Percentiles rank a stretch among this genome's conserved stretches.
Evolutionary conservation across 2,329 filamentous ascomycete species (phyloP).

Genomic region (Trichophyton benhamiae): DNA sequence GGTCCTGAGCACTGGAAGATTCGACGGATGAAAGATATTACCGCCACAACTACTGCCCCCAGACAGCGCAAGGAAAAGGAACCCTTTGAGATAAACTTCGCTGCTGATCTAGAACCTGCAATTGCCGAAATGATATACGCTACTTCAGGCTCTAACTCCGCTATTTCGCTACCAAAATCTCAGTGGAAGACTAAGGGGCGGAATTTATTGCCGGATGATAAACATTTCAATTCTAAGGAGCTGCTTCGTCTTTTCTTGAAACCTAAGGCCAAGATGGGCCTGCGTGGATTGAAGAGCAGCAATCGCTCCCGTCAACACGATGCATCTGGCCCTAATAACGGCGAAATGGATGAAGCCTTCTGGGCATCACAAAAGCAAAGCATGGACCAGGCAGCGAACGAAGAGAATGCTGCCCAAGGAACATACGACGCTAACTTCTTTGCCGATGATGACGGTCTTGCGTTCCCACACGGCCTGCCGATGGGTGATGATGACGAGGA

Average conservation of each 20-base stretch:
- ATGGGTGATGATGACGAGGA: constrained; percentile 36
- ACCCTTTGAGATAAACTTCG: constrained; percentile 87
- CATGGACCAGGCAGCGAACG: constrained; percentile 38
- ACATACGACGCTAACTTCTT: constrained; percentile 98
- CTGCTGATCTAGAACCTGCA: constrained; percentile 56
- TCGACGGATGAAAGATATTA: constrained; percentile 76
- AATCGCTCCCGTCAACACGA: constrained; percentile 29
- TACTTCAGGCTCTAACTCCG: constrained; percentile 63
- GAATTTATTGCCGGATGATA: constrained; percentile 91
- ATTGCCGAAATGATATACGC: constrained; percentile 70
- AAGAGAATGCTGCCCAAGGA: constrained; percentile 52
- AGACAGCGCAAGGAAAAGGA: constrained; percentile 85
- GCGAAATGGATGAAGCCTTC: constrained; percentile 87
- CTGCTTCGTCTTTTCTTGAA: constrained; percentile 86
- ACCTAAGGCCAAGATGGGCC: constrained; percentile 72
- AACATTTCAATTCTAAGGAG: constrained; percentile 92
- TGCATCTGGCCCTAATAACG: constrained; percentile 48
- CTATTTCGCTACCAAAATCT: constrained; percentile 78
- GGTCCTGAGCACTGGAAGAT: constrained; percentile 99
- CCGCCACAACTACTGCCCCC: constrained; percentile 39
- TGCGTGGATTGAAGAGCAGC: constrained; percentile 40
- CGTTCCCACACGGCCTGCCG: constrained; percentile 35
- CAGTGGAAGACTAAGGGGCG: constrained; percentile 91
- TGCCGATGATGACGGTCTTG: constrained; percentile 52
- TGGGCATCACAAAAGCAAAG: constrained; percentile 58